Base-by-base conservation (phyloP, 1,139 yeast genomes). In the Kurtzmaniella quercitrusa region DNA sequence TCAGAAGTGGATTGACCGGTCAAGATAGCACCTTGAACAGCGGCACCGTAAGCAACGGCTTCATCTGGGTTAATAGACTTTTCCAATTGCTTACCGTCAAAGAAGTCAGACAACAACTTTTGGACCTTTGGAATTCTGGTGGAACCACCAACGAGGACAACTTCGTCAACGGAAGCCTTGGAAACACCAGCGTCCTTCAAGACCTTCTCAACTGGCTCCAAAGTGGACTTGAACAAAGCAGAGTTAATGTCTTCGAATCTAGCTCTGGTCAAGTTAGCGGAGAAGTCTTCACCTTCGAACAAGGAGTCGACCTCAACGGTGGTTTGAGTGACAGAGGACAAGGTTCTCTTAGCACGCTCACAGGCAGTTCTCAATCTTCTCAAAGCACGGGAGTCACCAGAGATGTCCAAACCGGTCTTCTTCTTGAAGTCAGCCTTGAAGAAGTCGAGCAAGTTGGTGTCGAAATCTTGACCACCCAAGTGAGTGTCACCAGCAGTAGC, bases 111-210 rank as follows among this genome's bases (percentile, higher is more conserved):
- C 59, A 91, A 88, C 66, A 91, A 82, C 77, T 91, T 88, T 81
- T 93, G 98, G 67, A 91, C 87, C 82, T 89, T 89, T 80, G 98
- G 98, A 78, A 91, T 91, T 86, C 98, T 91, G 73, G 98, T 91
- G 57, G 98, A 91, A 82, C 98, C 98, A 84, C 98, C 98, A 61
- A 91, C 98, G 60, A 91, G 81, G 68, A 91, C 98, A 68, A 91
- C 91, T 78, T 91, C 98, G 70, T 93, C 84, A 62, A 93, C 93
- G 60, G 79, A 78, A 50, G 91, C 72, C 84, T 91, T 91, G 73
- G 85, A 78, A 63, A 88, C 77, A 82, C 88, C 88, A 61, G 98
- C 85, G 71, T 91, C 98, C 77, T 86, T 87, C 74, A 91, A 83
- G 62, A 93, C 98, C 81, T 88, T 89, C 80, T 91, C 98, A 67